Conservation (phyloP, 805 yeast species). For the Barnettozyma salicaria region DNA sequence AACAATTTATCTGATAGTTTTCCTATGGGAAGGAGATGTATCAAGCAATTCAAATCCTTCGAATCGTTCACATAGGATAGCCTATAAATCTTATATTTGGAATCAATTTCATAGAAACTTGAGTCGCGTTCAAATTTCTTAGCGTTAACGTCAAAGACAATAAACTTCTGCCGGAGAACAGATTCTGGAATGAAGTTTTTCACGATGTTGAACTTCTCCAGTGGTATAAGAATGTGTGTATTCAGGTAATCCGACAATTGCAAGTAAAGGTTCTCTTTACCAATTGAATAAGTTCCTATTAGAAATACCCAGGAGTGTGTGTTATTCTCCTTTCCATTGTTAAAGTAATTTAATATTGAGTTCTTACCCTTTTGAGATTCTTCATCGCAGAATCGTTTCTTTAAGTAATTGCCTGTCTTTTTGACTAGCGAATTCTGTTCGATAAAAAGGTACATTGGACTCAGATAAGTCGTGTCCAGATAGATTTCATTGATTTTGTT, state of each 20-base stretch:
- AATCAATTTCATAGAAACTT: conserved; percentile 3
- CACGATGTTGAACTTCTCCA: conserved; percentile 27
- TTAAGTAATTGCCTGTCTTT: conserved; percentile 49
- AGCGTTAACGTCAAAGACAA: conserved; percentile 1
- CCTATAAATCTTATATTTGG: conserved; percentile 1
- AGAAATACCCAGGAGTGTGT: conserved; percentile 39
- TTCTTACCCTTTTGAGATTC: conserved; percentile 22
- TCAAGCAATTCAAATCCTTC: conserved; percentile 28
- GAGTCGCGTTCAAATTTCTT: conserved; percentile 10
- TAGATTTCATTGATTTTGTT: conserved; percentile 54
- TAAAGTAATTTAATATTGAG: conserved; percentile 32
- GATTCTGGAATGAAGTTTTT: conserved; percentile 4
- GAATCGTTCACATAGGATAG: conserved; percentile 3
- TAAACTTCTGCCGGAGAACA: neutral
- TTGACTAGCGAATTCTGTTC: conserved; percentile 63
- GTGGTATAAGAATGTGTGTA: conserved; percentile 46
- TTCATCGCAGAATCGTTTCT: conserved; percentile 16
- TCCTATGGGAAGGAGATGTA: conserved; percentile 71
- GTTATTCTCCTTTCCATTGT: conserved; percentile 14
- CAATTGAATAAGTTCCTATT: conserved; percentile 88
- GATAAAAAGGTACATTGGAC: conserved; percentile 72
- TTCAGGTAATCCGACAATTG: conserved; percentile 46
- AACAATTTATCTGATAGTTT: conserved; percentile 36
- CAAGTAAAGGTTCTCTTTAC: conserved; percentile 83
- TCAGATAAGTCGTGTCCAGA: conserved; percentile 85